These are phyloP conservation scores for Chondrus crispus DNA, from an alignment of 23 red algal species.

Conservation along the genomic window DNA sequence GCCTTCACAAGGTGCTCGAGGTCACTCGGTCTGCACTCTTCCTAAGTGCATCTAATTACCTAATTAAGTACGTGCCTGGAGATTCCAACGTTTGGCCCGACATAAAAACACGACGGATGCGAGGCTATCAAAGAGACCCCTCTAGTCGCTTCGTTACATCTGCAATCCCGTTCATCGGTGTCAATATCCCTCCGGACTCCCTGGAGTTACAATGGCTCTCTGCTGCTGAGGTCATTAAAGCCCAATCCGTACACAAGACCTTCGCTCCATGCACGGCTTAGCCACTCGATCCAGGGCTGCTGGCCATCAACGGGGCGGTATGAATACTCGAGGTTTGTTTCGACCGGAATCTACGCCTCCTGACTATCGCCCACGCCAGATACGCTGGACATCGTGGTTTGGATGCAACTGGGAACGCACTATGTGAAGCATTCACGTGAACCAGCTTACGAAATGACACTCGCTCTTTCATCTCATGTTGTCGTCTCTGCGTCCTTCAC, in stretches of 20 bases:
- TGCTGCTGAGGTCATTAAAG: not conserved
- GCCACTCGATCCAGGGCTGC: too few relatives aligned
- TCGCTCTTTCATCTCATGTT: not conserved
- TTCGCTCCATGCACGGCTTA: too few relatives aligned
- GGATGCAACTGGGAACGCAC: not conserved
- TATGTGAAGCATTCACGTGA: not conserved
- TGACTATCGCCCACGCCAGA: not conserved
- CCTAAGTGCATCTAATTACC: not conserved
- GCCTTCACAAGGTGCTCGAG: not conserved
- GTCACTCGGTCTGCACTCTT: not conserved
- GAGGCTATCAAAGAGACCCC: not conserved
- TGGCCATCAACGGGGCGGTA: too few relatives aligned
- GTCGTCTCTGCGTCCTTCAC: not conserved
- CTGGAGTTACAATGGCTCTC: not conserved
- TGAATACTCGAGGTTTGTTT: too few relatives aligned
- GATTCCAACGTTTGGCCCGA: not conserved
- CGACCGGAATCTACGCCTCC: not conserved
- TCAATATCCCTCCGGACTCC: not conserved
- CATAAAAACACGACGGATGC: not conserved
- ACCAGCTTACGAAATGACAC: not conserved
- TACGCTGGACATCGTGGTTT: not conserved
- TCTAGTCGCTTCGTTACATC: not conserved
- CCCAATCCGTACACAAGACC: not conserved
- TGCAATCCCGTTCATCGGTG: not conserved
- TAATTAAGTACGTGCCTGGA: not conserved